Evolutionary conservation across 1,139 yeast genomes (phyloP).

Genomic region (Chernovozyma sophiae-reginae): DNA sequence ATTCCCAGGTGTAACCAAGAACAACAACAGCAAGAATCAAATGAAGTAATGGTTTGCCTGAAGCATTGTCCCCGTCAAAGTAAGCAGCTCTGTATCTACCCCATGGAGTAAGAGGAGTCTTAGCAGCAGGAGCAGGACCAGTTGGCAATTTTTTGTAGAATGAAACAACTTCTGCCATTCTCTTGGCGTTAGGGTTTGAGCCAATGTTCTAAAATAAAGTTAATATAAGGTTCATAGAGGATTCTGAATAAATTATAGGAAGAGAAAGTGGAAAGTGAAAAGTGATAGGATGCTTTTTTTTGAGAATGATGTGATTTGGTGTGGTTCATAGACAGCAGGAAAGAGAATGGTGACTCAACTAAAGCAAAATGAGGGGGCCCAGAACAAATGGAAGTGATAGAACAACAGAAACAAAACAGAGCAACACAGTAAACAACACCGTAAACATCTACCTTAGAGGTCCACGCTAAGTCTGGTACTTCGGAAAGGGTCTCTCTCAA

Average conservation of each 20-base stretch:
- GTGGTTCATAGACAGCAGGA: no score
- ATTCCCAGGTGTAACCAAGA: conserved; percentile 89
- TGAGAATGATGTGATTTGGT: no score
- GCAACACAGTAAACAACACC: no score
- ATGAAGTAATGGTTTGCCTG: conserved; percentile 80
- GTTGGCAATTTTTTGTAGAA: conserved; percentile 96
- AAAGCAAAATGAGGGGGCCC: no score
- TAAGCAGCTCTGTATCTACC: conserved; percentile 76
- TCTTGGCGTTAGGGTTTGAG: conserved; percentile 92
- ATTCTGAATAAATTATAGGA: not conserved
- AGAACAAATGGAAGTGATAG: no score
- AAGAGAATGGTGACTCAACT: no score
- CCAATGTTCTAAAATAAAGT: conserved; percentile 69
- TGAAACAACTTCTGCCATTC: conserved; percentile 91
- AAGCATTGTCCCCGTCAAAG: conserved; percentile 74
- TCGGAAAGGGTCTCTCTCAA: no score
- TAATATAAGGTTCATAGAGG: conserved; percentile 37
- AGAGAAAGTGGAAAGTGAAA: not conserved
- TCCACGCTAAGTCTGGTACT: no score
- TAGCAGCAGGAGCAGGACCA: conserved; percentile 76
- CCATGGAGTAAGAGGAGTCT: conserved; percentile 66
- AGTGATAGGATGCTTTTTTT: not conserved
- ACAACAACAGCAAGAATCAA: conserved; percentile 65
- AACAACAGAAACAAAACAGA: no score
- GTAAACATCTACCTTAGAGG: no score